phyloP scores from a whole-genome alignment of 495 filamentous ascomycete species.

The Bacidia gigantensis region DNA sequence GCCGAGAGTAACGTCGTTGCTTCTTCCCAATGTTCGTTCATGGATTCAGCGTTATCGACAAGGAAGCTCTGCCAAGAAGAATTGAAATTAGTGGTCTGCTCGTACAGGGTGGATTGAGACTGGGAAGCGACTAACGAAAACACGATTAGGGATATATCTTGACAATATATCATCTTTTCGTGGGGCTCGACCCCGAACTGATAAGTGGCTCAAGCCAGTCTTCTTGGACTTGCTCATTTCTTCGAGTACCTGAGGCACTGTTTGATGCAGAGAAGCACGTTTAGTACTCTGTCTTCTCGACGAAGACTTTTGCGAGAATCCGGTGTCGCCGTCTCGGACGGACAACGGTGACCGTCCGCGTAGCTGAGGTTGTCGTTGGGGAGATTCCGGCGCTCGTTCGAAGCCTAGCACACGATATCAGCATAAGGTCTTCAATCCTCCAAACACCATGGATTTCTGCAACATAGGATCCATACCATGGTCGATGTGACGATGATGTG shows the following conservation, averaged over 20 bases:
- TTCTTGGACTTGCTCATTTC: too few species aligned
- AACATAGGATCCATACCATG: slow-evolving; percentile 54
- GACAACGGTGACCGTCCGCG: slow-evolving; percentile 13
- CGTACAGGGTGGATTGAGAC: too few species aligned
- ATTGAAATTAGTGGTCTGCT: too few species aligned
- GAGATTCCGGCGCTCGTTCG: slow-evolving; percentile 12
- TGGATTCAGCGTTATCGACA: slow-evolving; percentile 21
- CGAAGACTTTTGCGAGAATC: slow-evolving; percentile 36
- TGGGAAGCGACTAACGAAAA: too few species aligned
- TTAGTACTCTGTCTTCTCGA: too few species aligned
- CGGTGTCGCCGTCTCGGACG: slow-evolving; percentile 34
- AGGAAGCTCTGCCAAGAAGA: slow-evolving; percentile 18
- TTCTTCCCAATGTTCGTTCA: slow-evolving; percentile 11
- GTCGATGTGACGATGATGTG: slow-evolving; percentile 75
- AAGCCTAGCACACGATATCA: slow-evolving; percentile 7
- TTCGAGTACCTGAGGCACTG: too few species aligned
- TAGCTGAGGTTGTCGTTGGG: slow-evolving; percentile 5
- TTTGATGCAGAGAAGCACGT: too few species aligned
- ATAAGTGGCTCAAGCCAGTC: too few species aligned
- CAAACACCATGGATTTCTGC: too few species aligned
- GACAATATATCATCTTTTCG: too few species aligned
- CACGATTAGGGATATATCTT: too few species aligned
- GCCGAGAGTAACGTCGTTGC: slow-evolving; percentile 8
- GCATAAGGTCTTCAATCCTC: not conserved
- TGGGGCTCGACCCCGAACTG: too few species aligned